phyloP scores from a whole-genome alignment of 495 filamentous ascomycete species.

The Lophiostoma macrostomum region DNA sequence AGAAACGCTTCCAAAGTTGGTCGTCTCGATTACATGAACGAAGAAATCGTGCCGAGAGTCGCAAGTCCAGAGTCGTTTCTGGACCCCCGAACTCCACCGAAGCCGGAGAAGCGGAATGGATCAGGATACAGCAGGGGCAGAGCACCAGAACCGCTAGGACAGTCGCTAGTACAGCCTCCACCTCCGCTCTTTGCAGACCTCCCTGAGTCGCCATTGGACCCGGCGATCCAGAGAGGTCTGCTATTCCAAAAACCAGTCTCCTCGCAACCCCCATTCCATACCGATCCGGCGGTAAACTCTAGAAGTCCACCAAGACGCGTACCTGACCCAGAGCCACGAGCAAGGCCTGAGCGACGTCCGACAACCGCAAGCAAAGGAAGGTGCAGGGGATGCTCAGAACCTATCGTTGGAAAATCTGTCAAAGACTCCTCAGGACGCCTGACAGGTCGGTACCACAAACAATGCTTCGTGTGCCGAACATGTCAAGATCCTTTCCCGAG shows the following conservation, averaged over 20 bases:
- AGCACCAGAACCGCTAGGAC: slow-evolving; percentile 18
- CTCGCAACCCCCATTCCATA: slow-evolving; percentile 33
- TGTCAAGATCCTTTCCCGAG: slow-evolving; percentile 81
- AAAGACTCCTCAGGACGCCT: slow-evolving; percentile 91
- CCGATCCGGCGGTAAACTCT: slow-evolving; percentile 1
- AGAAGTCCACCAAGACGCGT: slow-evolving; percentile 13
- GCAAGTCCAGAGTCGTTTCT: slow-evolving; percentile 17
- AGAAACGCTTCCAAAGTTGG: slow-evolving; percentile 18
- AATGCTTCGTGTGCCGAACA: slow-evolving; percentile 87
- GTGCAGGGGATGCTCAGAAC: slow-evolving; percentile 76
- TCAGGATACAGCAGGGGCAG: slow-evolving; percentile 18
- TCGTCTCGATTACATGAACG: neutral
- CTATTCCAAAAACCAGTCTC: slow-evolving; percentile 24
- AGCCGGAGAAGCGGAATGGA: neutral
- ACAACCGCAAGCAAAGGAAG: slow-evolving; percentile 56
- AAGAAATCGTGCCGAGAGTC: slow-evolving; percentile 18
- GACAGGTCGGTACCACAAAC: slow-evolving; percentile 89
- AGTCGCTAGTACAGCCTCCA: slow-evolving; percentile 8
- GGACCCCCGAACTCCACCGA: neutral
- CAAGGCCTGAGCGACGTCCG: slow-evolving; percentile 13
- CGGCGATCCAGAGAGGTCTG: slow-evolving; percentile 50
- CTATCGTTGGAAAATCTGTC: slow-evolving; percentile 86
- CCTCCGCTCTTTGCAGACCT: slow-evolving; percentile 4
- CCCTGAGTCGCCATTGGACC: slow-evolving; percentile 61
- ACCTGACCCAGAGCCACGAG: neutral